These are phyloP conservation scores for Flaveria brownii DNA, from an alignment of 129 eudicot genomes.

Conservation along the genomic window DNA sequence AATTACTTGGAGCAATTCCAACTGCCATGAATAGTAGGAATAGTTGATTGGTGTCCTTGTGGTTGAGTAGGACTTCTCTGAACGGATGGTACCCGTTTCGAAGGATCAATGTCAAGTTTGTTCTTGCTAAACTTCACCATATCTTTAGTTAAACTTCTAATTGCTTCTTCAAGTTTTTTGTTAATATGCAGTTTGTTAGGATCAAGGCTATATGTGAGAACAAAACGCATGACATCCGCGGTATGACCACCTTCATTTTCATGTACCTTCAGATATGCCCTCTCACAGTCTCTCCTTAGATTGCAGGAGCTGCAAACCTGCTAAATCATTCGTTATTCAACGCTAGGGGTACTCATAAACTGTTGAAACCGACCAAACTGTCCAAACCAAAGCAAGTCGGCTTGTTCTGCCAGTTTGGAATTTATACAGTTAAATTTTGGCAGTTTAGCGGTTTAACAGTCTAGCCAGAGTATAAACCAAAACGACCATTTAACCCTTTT, in stretches of 20 bases:
- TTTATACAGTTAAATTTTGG: neutral
- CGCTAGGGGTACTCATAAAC: neutral
- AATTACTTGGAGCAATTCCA: slow-evolving; percentile 75
- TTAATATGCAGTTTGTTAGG: slow-evolving; percentile 44
- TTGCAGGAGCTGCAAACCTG: slow-evolving; percentile 86
- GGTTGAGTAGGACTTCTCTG: slow-evolving; percentile 36
- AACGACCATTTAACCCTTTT: neutral
- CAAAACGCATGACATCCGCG: slow-evolving; percentile 78
- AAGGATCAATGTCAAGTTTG: slow-evolving; percentile 17
- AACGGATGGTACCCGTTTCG: slow-evolving; percentile 21
- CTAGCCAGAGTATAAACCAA: neutral
- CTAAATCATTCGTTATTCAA: slow-evolving; percentile 23
- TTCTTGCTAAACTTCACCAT: slow-evolving; percentile 48
- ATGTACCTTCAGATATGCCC: slow-evolving; percentile 63
- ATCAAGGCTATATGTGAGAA: slow-evolving; percentile 62
- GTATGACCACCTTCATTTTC: slow-evolving; percentile 59
- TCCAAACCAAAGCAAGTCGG: slow-evolving; percentile 1
- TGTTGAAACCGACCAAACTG: neutral
- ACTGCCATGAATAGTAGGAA: slow-evolving; percentile 41
- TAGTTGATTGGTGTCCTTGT: slow-evolving; percentile 21
- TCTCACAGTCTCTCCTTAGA: slow-evolving; percentile 73
- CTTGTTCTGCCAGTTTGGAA: neutral
- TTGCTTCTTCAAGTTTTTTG: slow-evolving; percentile 57
- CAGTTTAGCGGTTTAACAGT: neutral
- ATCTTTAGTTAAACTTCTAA: slow-evolving; percentile 58